Evolutionary conservation across 2,329 filamentous ascomycete species (phyloP).

Genomic region (Immersiporthe knoxdaviesiana): DNA sequence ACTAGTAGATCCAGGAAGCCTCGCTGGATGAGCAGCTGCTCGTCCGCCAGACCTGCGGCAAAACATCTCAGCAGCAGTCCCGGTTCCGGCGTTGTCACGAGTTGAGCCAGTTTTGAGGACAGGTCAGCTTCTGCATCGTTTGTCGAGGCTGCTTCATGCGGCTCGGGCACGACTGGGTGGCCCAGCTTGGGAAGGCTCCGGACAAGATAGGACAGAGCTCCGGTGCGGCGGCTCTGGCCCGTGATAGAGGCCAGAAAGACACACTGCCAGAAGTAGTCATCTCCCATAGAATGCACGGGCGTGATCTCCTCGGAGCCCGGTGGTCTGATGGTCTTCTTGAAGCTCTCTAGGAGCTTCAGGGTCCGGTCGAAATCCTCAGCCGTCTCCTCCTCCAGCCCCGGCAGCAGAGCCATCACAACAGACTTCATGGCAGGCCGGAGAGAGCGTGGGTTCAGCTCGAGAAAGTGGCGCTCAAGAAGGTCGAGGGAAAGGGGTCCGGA

Average conservation of each 20-base stretch:
- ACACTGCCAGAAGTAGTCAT: constrained; percentile 97
- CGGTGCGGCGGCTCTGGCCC: constrained; percentile 79
- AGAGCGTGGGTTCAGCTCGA: constrained; percentile 69
- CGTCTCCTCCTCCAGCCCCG: constrained; percentile 92
- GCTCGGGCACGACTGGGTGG: constrained; percentile 40
- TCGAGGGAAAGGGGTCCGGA: constrained; percentile 84
- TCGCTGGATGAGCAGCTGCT: constrained; percentile 88
- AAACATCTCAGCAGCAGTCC: constrained; percentile 90
- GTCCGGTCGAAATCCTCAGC: constrained; percentile 96
- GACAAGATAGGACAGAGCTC: constrained; percentile 83
- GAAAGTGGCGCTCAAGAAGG: constrained; percentile 78
- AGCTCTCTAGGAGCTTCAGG: constrained; percentile 73
- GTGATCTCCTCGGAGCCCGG: constrained; percentile 54
- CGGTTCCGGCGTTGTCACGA: constrained; percentile 87
- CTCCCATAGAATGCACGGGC: constrained; percentile 61
- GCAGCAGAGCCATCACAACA: constrained; percentile 84
- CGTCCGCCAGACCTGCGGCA: constrained; percentile 82
- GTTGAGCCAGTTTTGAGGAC: constrained; percentile 59
- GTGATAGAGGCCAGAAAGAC: constrained; percentile 94
- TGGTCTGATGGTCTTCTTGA: constrained; percentile 70
- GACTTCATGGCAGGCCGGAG: constrained; percentile 89
- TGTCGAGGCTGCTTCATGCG: constrained; percentile 37
- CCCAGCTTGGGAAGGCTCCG: constrained; percentile 77
- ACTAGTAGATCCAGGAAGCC: constrained; percentile 93
- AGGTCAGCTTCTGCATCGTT: constrained; percentile 48